Percentiles rank a stretch among this genome's conserved stretches.
Evolutionary conservation across 2,329 filamentous ascomycete genomes (phyloP).

Genomic region (Fusarium tupiense): DNA sequence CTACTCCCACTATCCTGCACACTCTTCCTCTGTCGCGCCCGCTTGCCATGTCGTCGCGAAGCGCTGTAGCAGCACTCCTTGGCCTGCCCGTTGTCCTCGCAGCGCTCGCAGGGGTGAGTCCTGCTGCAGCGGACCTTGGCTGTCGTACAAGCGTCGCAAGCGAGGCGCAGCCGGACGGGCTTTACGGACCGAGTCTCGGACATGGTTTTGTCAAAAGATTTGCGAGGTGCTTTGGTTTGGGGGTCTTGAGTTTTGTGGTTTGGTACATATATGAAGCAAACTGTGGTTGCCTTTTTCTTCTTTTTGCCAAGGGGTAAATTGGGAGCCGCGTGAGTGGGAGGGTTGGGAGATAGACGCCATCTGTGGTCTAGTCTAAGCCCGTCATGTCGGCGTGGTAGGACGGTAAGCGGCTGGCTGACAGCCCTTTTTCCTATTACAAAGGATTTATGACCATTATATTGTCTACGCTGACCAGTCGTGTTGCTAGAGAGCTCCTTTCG

Average conservation of each 20-base stretch:
- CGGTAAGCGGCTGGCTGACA: constrained; percentile 14
- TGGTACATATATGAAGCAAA: constrained; percentile 14
- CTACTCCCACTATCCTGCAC: neutral
- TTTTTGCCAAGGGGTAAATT: neutral
- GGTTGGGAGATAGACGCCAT: neutral
- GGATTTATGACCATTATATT: neutral
- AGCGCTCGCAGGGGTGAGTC: constrained; percentile 31
- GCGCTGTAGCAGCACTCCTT: constrained; percentile 23
- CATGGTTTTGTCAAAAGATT: neutral
- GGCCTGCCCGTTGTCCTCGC: constrained; percentile 19
- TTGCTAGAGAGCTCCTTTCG: no score
- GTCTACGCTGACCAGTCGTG: neutral
- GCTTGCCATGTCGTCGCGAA: constrained; percentile 18
- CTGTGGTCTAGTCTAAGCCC: constrained; percentile 13
- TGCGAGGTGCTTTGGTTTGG: neutral
- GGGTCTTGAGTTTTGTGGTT: neutral
- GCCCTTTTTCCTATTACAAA: neutral
- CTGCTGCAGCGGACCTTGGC: constrained; percentile 33
- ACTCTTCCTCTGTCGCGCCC: constrained; percentile 18
- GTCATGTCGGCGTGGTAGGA: constrained; percentile 17
- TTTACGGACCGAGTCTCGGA: constrained; percentile 13
- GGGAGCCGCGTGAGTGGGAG: constrained; percentile 2
- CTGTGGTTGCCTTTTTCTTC: neutral
- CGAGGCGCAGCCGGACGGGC: constrained; percentile 24
- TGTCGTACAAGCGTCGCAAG: constrained; percentile 31